phyloP scores from a whole-genome alignment of 2,329 filamentous ascomycete species.

The Davidsoniella eucalypti region DNA sequence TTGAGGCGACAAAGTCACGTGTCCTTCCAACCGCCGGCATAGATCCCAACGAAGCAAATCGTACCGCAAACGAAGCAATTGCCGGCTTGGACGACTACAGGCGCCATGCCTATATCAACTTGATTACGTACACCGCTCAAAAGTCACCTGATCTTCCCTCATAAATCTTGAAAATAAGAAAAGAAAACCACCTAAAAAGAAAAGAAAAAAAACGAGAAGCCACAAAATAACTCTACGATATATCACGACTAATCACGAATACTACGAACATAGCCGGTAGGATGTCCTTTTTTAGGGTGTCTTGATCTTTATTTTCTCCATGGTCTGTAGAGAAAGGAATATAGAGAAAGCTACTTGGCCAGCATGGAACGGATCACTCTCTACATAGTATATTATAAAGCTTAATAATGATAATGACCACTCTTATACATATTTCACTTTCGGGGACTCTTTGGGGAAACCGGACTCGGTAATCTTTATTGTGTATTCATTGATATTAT shows the following conservation, averaged over 20 bases:
- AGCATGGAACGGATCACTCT: too few species aligned
- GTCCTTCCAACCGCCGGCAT: constrained; percentile 25
- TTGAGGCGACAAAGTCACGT: constrained; percentile 24
- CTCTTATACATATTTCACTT: too few species aligned
- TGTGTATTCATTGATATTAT: background rate
- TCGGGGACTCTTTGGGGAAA: background rate
- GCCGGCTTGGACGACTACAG: constrained; percentile 20
- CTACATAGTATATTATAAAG: too few species aligned
- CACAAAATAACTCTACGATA: background rate
- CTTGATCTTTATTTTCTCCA: too few species aligned
- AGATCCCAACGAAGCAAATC: constrained; percentile 15
- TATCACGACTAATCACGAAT: background rate
- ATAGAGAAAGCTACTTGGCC: too few species aligned
- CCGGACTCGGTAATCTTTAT: background rate
- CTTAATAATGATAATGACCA: too few species aligned
- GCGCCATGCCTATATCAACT: constrained; percentile 28
- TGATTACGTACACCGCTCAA: constrained; percentile 27
- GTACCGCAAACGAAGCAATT: constrained; percentile 20
- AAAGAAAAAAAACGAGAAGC: background rate
- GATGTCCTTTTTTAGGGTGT: background rate
- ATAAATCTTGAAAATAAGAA: background rate
- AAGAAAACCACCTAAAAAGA: too few species aligned
- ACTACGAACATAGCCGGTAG: background rate
- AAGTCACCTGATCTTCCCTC: constrained; percentile 18
- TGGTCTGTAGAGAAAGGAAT: too few species aligned